phyloP scores from a whole-genome alignment of 495 filamentous ascomycete genomes.

The Neurospora tetraspora region DNA sequence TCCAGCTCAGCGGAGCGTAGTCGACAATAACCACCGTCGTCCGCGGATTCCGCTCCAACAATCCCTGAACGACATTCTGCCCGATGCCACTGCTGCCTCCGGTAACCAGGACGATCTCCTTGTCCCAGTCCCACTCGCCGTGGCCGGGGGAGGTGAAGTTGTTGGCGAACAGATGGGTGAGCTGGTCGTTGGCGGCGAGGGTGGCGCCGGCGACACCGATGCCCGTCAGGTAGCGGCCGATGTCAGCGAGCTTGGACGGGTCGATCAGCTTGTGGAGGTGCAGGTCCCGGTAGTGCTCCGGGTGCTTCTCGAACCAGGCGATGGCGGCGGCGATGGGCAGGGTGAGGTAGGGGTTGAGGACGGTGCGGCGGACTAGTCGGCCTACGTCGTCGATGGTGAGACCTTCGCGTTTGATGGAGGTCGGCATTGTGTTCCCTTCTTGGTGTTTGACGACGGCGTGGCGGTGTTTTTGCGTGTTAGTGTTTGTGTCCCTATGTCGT shows the following conservation, averaged over 20 bases:
- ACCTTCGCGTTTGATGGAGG: constrained; percentile 10
- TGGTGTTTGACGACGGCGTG: background rate
- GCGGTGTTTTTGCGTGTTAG: background rate
- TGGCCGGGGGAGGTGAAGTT: constrained; percentile 12
- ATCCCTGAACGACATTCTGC: constrained; percentile 7
- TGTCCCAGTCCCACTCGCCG: constrained; percentile 17
- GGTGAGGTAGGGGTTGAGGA: constrained; percentile 14
- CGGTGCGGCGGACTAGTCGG: constrained; percentile 8
- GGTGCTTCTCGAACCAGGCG: constrained; percentile 1
- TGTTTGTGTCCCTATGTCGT: background rate
- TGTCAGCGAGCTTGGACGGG: constrained; percentile 1
- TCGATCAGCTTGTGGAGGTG: background rate
- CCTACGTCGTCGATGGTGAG: constrained; percentile 15
- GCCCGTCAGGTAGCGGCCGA: background rate
- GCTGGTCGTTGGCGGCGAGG: constrained; percentile 12
- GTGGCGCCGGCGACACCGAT: constrained; percentile 8
- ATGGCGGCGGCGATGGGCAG: constrained; percentile 12
- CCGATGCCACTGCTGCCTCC: constrained; percentile 19
- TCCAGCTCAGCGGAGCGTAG: constrained; percentile 13
- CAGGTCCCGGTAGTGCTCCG: background rate
- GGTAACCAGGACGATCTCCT: constrained; percentile 21
- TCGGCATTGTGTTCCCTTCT: constrained; percentile 7
- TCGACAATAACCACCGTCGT: constrained; percentile 15
- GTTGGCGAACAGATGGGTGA: constrained; percentile 20
- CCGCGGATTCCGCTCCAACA: constrained; percentile 11